Conservation (phyloP, 495 filamentous ascomycete genomes). For the Trichoderma erinaceum region DNA sequence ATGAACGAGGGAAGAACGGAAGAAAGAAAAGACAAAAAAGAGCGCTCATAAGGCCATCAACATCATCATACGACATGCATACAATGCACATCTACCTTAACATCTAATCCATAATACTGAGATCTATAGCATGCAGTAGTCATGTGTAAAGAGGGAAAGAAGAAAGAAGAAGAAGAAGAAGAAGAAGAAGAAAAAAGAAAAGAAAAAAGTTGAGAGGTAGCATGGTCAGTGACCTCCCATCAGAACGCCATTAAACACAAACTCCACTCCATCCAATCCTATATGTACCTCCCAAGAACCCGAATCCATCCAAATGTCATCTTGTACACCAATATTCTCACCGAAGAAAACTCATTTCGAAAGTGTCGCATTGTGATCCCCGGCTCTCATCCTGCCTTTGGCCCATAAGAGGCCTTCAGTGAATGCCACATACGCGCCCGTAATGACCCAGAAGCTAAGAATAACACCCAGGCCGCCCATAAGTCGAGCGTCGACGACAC, state of each 20-base stretch:
- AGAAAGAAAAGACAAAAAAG: neutral
- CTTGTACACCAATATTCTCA: neutral
- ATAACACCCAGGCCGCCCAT: constrained; percentile 34
- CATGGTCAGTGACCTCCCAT: neutral
- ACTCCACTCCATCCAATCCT: neutral
- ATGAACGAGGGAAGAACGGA: neutral
- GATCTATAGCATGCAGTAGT: neutral
- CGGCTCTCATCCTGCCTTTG: constrained; percentile 16
- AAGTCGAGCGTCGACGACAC: constrained; percentile 28
- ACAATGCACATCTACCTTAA: neutral
- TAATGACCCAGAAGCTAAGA: constrained; percentile 31
- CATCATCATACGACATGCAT: neutral
- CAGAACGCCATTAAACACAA: neutral
- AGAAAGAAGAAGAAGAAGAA: neutral
- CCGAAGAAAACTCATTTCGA: neutral
- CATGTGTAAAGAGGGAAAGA: neutral
- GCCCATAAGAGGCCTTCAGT: constrained; percentile 22
- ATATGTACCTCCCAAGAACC: neutral
- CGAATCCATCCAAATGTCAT: neutral
- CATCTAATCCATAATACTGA: neutral
- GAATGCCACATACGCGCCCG: constrained; percentile 27
- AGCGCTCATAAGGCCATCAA: neutral
- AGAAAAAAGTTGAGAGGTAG: neutral
- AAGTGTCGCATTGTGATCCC: neutral
- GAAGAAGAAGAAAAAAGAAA: neutral